These are phyloP conservation scores for Stemphylium beticola DNA, from an alignment of 2,329 filamentous ascomycete genomes.

Conservation along the genomic window DNA sequence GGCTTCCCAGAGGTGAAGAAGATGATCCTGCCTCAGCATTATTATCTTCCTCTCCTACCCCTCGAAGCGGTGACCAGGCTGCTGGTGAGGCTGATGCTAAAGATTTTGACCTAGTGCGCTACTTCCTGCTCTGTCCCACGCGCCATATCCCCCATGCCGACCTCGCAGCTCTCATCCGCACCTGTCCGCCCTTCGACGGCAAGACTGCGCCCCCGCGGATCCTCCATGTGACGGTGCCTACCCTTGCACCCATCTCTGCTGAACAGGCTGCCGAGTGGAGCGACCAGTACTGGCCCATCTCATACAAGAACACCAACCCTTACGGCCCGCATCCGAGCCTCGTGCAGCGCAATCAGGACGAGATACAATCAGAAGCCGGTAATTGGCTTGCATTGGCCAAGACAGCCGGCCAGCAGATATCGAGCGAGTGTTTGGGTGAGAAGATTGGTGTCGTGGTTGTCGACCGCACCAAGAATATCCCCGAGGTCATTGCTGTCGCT, in stretches of 20 bases:
- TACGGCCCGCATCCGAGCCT: constrained; percentile 82
- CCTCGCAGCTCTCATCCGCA: constrained; percentile 41
- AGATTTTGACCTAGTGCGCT: constrained; percentile 48
- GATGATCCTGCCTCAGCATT: constrained; percentile 37
- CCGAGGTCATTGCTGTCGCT: constrained; percentile 72
- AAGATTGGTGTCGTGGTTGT: constrained; percentile 77
- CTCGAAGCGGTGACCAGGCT: constrained; percentile 18
- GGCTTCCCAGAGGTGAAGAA: constrained; percentile 44
- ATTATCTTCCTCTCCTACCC: constrained; percentile 35
- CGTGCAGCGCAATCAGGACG: constrained; percentile 71
- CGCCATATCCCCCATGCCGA: constrained; percentile 60
- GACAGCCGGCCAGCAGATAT: constrained; percentile 66
- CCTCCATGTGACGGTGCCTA: constrained; percentile 70
- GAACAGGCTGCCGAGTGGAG: constrained; percentile 78
- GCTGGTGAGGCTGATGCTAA: constrained; percentile 31
- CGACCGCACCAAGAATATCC: constrained; percentile 56
- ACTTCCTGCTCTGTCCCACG: constrained; percentile 61
- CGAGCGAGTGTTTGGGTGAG: constrained; percentile 66
- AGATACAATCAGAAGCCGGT: constrained; percentile 68
- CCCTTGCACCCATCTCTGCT: constrained; percentile 75
- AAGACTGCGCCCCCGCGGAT: constrained; percentile 59
- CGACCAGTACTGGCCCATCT: constrained; percentile 78
- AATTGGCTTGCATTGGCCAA: constrained; percentile 73
- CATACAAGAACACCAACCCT: constrained; percentile 87
- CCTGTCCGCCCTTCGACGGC: constrained; percentile 49